Evolutionary conservation across 2,329 filamentous ascomycete genomes (phyloP).

Genomic region (Epichloe glyceriae): DNA sequence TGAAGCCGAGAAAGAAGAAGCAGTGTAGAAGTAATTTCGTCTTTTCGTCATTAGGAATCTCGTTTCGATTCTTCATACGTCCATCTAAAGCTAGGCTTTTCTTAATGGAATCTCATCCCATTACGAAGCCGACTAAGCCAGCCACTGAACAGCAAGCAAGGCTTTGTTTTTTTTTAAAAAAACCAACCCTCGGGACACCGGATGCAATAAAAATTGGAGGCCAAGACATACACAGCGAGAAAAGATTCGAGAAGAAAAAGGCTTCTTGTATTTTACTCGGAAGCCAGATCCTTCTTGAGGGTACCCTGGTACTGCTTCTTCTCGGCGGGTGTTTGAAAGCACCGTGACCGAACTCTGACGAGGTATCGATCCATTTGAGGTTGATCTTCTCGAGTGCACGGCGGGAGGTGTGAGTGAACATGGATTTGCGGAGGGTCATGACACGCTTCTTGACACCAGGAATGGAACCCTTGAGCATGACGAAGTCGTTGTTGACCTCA

Average conservation of each 20-base stretch:
- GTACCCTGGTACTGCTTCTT: constrained; percentile 97
- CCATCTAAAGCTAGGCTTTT: constrained; percentile 19
- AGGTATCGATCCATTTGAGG: constrained; percentile 99
- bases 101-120: constrained; percentile 21
- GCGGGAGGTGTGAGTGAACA: constrained; percentile 93
- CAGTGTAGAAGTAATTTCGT: neutral
- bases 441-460: constrained; percentile 99
- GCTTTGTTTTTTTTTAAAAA: neutral
- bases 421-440: constrained; percentile 96
- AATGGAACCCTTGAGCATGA: constrained; percentile 94
- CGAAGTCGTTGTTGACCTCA: constrained; percentile 98
- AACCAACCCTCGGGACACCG: constrained; percentile 35
- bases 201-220: constrained; percentile 33
- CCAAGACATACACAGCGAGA: constrained; percentile 8
- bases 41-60: constrained; percentile 7
- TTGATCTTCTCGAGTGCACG: constrained; percentile 97
- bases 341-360: constrained; percentile 99
- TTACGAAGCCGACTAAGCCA: constrained; percentile 22
- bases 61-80: constrained; percentile 16
- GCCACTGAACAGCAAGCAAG: constrained; percentile 18
- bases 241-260: constrained; percentile 27
- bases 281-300: constrained; percentile 88
- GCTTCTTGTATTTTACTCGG: constrained; percentile 25
- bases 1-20: no score
- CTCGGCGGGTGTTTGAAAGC: constrained; percentile 96